Evolutionary conservation across 1,284 basidiomycete genomes (phyloP).

Genomic region (Cutaneotrichosporon arboriforme): DNA sequence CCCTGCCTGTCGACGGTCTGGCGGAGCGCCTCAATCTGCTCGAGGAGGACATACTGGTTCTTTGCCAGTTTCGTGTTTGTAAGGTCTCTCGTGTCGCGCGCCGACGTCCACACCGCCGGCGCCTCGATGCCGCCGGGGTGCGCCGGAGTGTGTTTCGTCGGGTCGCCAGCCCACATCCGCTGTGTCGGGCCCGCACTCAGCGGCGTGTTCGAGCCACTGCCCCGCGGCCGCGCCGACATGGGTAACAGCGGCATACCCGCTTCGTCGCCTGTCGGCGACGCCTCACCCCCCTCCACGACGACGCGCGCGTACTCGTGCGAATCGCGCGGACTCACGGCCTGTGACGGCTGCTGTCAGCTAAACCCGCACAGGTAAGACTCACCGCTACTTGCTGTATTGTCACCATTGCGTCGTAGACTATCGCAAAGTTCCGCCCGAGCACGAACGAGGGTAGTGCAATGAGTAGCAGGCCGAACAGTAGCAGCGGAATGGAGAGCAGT

Average conservation of each 20-base stretch:
- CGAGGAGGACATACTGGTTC: slow-evolving; percentile 45
- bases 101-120: neutral
- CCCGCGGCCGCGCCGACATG: neutral
- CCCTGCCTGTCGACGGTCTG: slow-evolving; percentile 43
- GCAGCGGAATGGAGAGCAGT: slow-evolving; percentile 71
- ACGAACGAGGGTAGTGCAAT: slow-evolving; percentile 85
- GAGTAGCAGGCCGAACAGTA: slow-evolving; percentile 75
- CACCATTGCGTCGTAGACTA: slow-evolving; percentile 72
- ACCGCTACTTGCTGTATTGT: slow-evolving; percentile 1
- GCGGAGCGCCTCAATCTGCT: slow-evolving; percentile 42
- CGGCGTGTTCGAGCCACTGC: neutral
- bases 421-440: slow-evolving; percentile 77
- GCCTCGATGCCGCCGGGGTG: neutral
- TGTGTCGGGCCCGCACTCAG: neutral
- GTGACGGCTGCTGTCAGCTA: neutral
- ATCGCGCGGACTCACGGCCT: neutral
- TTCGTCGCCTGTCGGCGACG: slow-evolving; percentile 1
- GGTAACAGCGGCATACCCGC: slow-evolving; percentile 2
- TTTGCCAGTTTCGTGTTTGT: slow-evolving; percentile 47
- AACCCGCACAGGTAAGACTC: neutral
- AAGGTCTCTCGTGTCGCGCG: slow-evolving; percentile 29
- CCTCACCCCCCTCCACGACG: too few species aligned
- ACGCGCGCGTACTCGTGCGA: neutral
- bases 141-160: slow-evolving; percentile 4
- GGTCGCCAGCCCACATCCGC: slow-evolving; percentile 15